Base-by-base conservation (phyloP, 2,329 filamentous ascomycete genomes). In the Paecilomyces sp. region DNA sequence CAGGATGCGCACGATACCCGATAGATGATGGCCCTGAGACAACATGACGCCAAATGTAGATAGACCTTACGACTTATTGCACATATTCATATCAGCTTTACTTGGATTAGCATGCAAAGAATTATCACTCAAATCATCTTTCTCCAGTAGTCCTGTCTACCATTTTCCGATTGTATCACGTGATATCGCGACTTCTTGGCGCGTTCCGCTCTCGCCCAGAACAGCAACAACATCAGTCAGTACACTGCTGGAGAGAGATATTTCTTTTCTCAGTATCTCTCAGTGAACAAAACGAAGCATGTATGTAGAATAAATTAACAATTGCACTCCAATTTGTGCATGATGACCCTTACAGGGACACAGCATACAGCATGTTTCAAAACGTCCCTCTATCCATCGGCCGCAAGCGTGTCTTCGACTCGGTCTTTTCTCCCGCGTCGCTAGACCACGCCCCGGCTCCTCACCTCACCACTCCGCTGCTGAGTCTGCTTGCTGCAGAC, bases 381-480 rank as follows among this genome's bases (percentile, higher is more conserved):
- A 66, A 66, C 54, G 59, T 58, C 34, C 65, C 70, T 54, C 63
- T 69, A 57, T 65, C 65, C 59, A 60, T 58, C 58, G 63, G 66
- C 60, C 74, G 73, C 62, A 73, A 72, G 66, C 76, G 75, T 63
- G 71, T 79, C 24, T 77, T 79, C 64, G 68, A 68, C 58, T 77
- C 77, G 12, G 76, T 79, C 55, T 79, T 79, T 62, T 70, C 76
- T 55, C 70, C 74, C 56, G 66, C 74, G 57, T 71, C 71, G 18
- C 64, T 71, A n/a, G 70, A 71, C 57, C 68, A 68, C 64, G 68
- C 67, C 58, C 61, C 70, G 50, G 64, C 73, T 18, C 67, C 67
- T 8, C 67, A 65, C 6, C 61, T 61, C 24, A 63, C 60, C 30
- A 69, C 67, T n/a, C 66, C 67, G 60, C 65, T 58, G 60, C 66